Evolutionary conservation across 257 asterid genomes (phyloP).

Genomic region (Pogostemon cablin): DNA sequence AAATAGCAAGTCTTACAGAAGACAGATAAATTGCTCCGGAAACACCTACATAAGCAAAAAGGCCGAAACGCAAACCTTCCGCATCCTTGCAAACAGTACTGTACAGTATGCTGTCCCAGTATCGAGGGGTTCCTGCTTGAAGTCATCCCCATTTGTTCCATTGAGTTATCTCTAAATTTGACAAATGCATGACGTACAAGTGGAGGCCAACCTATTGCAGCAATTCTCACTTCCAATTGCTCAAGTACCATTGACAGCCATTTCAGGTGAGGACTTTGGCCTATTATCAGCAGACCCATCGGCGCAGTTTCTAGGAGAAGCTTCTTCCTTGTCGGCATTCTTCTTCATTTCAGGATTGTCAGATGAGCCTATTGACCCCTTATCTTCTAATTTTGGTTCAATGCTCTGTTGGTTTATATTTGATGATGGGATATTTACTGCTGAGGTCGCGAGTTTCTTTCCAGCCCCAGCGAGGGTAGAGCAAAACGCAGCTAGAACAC

Average conservation of each 20-base stretch:
- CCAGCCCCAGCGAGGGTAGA: constrained; percentile 63
- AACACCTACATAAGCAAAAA: constrained; percentile 22
- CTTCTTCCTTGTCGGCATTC: constrained; percentile 41
- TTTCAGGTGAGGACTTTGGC: constrained; percentile 74
- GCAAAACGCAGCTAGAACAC: constrained; percentile 78
- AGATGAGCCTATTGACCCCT: constrained; percentile 33
- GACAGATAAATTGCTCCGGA: constrained; percentile 16
- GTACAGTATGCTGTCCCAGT: constrained; percentile 74
- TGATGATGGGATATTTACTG: constrained; percentile 34
- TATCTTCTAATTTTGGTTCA: constrained; percentile 42
- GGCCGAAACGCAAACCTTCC: constrained; percentile 31
- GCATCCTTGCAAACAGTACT: constrained; percentile 56
- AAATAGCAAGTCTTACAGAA: constrained; percentile 37
- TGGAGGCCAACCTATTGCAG: constrained; percentile 33
- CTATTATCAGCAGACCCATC: constrained; percentile 50
- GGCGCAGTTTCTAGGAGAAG: constrained; percentile 43
- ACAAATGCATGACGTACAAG: not conserved
- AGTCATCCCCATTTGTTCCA: constrained; percentile 27
- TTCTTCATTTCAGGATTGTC: constrained; percentile 42
- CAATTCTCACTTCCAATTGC: constrained; percentile 9
- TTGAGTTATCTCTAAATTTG: constrained; percentile 14
- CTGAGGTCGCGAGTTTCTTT: constrained; percentile 47
- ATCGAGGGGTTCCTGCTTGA: constrained; percentile 38
- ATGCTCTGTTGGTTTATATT: constrained; percentile 32
- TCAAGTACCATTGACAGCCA: constrained; percentile 89